Evolutionary conservation across 352 stramenopile species (phyloP).

Genomic region (Phytophthora meadii): DNA sequence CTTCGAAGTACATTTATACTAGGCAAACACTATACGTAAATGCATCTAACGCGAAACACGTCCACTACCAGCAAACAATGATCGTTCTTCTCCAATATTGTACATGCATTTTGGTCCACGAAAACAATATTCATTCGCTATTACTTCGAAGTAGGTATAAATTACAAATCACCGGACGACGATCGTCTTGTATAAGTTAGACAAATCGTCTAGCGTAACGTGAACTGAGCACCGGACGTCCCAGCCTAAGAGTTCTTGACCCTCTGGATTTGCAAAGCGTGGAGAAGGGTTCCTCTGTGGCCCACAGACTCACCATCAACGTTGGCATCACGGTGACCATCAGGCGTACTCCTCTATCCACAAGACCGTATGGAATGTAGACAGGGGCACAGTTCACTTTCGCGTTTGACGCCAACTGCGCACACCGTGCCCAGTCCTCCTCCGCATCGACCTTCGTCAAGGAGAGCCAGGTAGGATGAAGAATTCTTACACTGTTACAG

Average conservation of each 20-base stretch:
- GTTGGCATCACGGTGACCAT: background rate
- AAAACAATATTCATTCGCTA: too few species aligned
- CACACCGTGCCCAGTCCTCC: constrained; percentile 13
- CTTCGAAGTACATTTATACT: too few species aligned
- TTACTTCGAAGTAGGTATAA: too few species aligned
- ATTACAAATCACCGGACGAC: too few species aligned
- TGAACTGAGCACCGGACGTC: background rate
- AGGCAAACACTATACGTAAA: too few species aligned
- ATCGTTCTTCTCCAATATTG: too few species aligned
- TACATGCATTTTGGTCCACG: too few species aligned
- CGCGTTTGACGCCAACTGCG: constrained; percentile 13
- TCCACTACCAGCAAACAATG: too few species aligned
- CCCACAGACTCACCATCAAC: too few species aligned
- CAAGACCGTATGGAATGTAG: background rate
- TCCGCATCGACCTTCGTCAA: background rate
- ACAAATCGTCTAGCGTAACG: too few species aligned
- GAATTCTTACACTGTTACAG: constrained; percentile 11
- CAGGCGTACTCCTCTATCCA: background rate
- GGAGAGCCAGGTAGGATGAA: constrained; percentile 18
- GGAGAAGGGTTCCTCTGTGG: background rate
- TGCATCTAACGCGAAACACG: too few species aligned
- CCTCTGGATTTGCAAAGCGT: constrained; percentile 5
- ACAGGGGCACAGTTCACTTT: background rate
- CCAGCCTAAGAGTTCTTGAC: background rate
- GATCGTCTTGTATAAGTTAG: too few species aligned